Percentiles rank a stretch among this genome's conserved stretches.
Evolutionary conservation across 768 basidiomycete species (phyloP).

Genomic region (Pisolithus albus): DNA sequence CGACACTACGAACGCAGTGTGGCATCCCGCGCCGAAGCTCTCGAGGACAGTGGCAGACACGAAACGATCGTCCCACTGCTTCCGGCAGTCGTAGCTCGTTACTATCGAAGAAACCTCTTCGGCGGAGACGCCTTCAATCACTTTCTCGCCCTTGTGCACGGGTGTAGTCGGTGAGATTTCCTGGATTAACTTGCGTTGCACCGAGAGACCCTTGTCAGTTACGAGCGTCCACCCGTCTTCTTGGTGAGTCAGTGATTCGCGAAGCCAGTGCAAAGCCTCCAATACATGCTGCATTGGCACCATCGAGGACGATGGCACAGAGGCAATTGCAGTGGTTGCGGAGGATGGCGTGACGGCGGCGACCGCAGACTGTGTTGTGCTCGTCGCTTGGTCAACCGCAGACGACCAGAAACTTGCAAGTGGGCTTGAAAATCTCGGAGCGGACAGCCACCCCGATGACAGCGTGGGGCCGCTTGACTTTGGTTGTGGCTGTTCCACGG

Average conservation of each 20-base stretch:
- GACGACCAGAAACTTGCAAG: constrained; percentile 66
- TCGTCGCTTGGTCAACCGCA: constrained; percentile 67
- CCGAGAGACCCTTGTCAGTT: constrained; percentile 66
- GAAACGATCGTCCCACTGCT: constrained; percentile 83
- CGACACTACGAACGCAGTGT: constrained; percentile 63
- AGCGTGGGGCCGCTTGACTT: constrained; percentile 7
- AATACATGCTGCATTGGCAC: constrained; percentile 75
- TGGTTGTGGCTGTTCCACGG: constrained; percentile 8
- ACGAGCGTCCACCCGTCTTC: constrained; percentile 70
- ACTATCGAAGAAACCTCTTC: constrained; percentile 82
- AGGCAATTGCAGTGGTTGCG: constrained; percentile 33
- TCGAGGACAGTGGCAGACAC: constrained; percentile 65
- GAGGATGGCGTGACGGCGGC: constrained; percentile 62
- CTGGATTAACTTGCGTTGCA: constrained; percentile 69
- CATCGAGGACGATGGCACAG: constrained; percentile 48
- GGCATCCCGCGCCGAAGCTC: constrained; percentile 67
- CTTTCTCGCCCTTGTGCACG: constrained; percentile 81
- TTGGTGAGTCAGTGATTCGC: constrained; percentile 56
- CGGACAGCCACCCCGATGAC: constrained; percentile 43
- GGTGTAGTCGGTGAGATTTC: constrained; percentile 77
- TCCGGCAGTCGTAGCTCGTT: constrained; percentile 61
- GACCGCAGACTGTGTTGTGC: constrained; percentile 70
- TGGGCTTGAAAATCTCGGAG: constrained; percentile 64
- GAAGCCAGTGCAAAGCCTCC: constrained; percentile 75
- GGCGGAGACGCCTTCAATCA: constrained; percentile 89